A percentile compares a stretch with the other conserved stretches of the same genome.
Conservation (phyloP, 208 protist genomes). For the Trypanosoma rangeli region DNA sequence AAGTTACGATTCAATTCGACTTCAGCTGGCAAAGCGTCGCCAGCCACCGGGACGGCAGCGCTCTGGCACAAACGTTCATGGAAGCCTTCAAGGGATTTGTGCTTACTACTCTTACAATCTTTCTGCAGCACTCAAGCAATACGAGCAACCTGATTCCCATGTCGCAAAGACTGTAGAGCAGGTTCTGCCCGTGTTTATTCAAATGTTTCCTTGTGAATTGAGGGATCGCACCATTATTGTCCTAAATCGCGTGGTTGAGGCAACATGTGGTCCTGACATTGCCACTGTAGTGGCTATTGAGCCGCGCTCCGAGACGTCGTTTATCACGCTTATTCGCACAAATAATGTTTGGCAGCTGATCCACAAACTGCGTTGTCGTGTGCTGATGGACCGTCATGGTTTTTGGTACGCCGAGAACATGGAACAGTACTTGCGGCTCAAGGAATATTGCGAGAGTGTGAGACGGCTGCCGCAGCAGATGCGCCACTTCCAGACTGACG, state of each 20-base stretch:
- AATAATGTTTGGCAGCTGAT: slow-evolving; percentile 51
- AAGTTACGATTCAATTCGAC: slow-evolving; percentile 23
- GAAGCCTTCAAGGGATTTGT: slow-evolving; percentile 29
- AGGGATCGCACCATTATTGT: slow-evolving; percentile 49
- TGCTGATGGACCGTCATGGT: slow-evolving; percentile 81
- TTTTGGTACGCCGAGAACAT: slow-evolving; percentile 71
- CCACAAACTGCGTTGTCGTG: slow-evolving; percentile 63
- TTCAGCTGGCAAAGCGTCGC: slow-evolving; percentile 11
- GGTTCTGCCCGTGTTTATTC: slow-evolving; percentile 58
- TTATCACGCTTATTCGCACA: slow-evolving; percentile 63
- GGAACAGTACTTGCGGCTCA: slow-evolving; percentile 62
- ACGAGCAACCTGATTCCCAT: slow-evolving; percentile 22
- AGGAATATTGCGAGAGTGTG: slow-evolving; percentile 77
- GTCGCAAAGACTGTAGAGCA: slow-evolving; percentile 8
- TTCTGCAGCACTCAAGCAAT: slow-evolving; percentile 26
- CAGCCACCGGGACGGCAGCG: slow-evolving; percentile 16
- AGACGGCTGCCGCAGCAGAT: slow-evolving; percentile 70
- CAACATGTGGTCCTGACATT: slow-evolving; percentile 29
- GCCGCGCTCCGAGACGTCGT: slow-evolving; percentile 72
- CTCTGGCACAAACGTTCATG: slow-evolving; percentile 32
- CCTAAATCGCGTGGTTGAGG: slow-evolving; percentile 69
- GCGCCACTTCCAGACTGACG: slow-evolving; percentile 67
- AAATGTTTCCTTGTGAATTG: slow-evolving; percentile 84
- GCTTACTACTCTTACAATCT: slow-evolving; percentile 31
- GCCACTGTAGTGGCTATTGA: slow-evolving; percentile 56